phyloP scores from a whole-genome alignment of 495 filamentous ascomycete species.

The Aspergillus sclerotiicarbonarius region DNA sequence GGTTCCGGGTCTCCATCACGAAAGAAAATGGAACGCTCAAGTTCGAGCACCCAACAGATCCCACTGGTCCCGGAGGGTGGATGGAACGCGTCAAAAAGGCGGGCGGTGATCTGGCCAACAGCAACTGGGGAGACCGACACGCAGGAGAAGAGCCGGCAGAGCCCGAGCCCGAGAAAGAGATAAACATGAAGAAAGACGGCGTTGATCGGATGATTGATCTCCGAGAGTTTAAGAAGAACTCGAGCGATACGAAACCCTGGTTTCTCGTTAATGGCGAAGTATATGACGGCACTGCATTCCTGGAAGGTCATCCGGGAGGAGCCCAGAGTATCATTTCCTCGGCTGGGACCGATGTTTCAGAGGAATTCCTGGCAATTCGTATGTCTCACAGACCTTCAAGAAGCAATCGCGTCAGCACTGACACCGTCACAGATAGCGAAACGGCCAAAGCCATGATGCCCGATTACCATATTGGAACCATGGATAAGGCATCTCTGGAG shows the following conservation, averaged over 20 bases:
- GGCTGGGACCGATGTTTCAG: constrained; percentile 81
- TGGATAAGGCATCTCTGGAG: constrained; percentile 57
- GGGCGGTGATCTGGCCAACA: constrained; percentile 78
- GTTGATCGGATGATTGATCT: constrained; percentile 62
- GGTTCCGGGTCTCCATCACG: constrained; percentile 81
- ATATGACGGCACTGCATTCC: constrained; percentile 82
- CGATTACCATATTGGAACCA: constrained; percentile 80
- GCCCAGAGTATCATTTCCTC: constrained; percentile 82
- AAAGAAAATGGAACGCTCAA: constrained; percentile 64
- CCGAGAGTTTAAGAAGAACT: constrained; percentile 71
- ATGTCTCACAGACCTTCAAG: constrained; percentile 30
- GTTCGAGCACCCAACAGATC: constrained; percentile 91
- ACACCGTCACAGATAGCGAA: constrained; percentile 65
- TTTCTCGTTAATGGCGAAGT: constrained; percentile 92
- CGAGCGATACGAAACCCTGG: constrained; percentile 70
- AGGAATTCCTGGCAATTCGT: constrained; percentile 96
- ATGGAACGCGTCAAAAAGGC: constrained; percentile 93
- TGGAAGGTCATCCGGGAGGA: constrained; percentile 86
- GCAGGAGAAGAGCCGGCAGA: constrained; percentile 54
- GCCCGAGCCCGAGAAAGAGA: constrained; percentile 54
- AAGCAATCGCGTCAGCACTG: background rate
- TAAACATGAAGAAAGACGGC: constrained; percentile 77
- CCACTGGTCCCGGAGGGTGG: constrained; percentile 82
- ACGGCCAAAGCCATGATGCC: constrained; percentile 93
- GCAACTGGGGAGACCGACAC: constrained; percentile 80